phyloP scores from a whole-genome alignment of 1,139 yeast genomes.

The Zygoascus hellenicus region DNA sequence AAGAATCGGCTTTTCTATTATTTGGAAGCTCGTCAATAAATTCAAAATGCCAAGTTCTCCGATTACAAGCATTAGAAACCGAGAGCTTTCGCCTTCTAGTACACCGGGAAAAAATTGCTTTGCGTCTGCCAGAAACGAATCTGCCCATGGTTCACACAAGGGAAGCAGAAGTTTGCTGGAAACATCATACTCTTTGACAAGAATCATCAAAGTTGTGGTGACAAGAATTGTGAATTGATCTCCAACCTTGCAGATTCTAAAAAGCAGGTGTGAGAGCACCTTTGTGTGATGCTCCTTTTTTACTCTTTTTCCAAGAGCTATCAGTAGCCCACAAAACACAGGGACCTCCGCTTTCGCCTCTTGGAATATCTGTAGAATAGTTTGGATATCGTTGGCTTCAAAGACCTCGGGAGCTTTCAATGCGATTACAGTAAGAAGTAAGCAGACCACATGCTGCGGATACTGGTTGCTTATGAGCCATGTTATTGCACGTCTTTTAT shows the following conservation, averaged over 20 bases:
- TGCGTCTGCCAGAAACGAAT: too few species aligned
- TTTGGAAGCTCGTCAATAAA: too few species aligned
- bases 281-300: background rate
- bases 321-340: background rate
- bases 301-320: background rate
- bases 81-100: too few species aligned
- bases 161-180: too few species aligned
- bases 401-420: background rate
- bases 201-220: too few species aligned
- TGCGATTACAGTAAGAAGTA: constrained; percentile 1
- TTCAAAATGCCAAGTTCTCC: too few species aligned
- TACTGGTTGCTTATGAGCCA: background rate
- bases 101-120: too few species aligned
- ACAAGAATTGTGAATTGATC: too few species aligned
- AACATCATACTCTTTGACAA: too few species aligned
- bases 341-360: background rate
- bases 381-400: background rate
- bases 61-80: too few species aligned
- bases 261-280: background rate
- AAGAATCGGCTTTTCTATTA: too few species aligned
- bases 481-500: background rate
- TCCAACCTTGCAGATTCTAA: background rate
- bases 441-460: background rate
- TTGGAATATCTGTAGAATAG: background rate
- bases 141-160: too few species aligned